Evolutionary conservation across 495 filamentous ascomycete species (phyloP).

Genomic region (Hypoxylon lienhwacheense): DNA sequence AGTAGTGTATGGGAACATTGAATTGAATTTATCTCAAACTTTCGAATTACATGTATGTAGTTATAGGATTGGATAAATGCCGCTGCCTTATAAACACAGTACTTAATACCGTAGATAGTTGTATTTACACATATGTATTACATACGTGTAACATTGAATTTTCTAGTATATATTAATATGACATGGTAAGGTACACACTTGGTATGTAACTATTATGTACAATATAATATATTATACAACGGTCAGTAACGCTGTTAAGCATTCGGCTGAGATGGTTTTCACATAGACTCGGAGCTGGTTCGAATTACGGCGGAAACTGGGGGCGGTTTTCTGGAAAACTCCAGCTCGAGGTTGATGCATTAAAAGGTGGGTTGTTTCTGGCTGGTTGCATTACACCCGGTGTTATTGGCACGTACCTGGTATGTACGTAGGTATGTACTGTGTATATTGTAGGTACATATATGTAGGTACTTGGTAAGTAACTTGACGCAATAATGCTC

Average conservation of each 20-base stretch:
- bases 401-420: slow-evolving; percentile 19
- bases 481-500: too few relatives aligned
- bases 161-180: background rate
- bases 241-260: too few relatives aligned
- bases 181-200: background rate
- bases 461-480: background rate
- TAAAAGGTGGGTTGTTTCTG: slow-evolving; percentile 17
- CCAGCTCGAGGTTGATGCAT: slow-evolving; percentile 28
- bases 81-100: slow-evolving; percentile 6
- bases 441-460: background rate
- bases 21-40: slow-evolving; percentile 4
- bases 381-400: slow-evolving; percentile 23
- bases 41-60: slow-evolving; percentile 5
- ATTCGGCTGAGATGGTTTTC: too few relatives aligned
- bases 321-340: slow-evolving; percentile 34
- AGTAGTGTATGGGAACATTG: slow-evolving; percentile 2
- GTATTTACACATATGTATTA: background rate
- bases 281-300: too few relatives aligned
- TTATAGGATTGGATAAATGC: slow-evolving; percentile 21
- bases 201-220: too few relatives aligned
- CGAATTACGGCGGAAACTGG: background rate
- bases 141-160: background rate
- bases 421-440: slow-evolving; percentile 13
- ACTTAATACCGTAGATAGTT: background rate
- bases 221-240: too few relatives aligned